Base-by-base conservation (phyloP, 306 rosid species). In the Gleditsia sinensis region DNA sequence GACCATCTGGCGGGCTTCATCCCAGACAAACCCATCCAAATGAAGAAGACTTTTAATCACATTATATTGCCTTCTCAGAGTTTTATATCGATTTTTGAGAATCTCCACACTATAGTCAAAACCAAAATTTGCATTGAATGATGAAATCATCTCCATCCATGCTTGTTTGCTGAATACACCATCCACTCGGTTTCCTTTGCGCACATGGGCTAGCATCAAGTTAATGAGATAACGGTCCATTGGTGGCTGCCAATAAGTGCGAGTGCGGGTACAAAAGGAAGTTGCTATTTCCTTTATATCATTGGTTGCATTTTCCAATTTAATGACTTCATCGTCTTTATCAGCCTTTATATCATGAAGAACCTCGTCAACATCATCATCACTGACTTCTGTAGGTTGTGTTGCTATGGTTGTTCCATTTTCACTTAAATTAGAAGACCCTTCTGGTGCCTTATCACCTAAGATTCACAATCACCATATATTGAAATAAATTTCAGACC, bases 11-110 rank as follows among this genome's bases (percentile, higher is more conserved):
- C 91, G 89, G 13, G 81, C 46, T 39, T 91, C 94, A 75, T 91
- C 97, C 97, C 97, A 89, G 74, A 56, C 74, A 82, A 91, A 91
- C 62, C 94, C 97, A 62, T 91, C 97, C 83, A 82, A 37, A 66
- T 74, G 79, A 69, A 91, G 88, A 30, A 91, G 89, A 72, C 55
- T 83, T 77, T 73, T 87, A 57, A 91, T 77, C 8, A 87, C 88
- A 69, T 82, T 87, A 62, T 83, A 87, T 63, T 89, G 94, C 81
- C 91, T 89, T 69, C 82, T 85, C 54, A 89, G 73, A 77, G 94
- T 91, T 77, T 91, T 91, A 76, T 91, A 79, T 40, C 97, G 81
- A 70, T 91, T 91, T 74, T 91, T 91, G 40, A 91, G 87, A 63
- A 83, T 86, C 75, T 89, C 97, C 80, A 82, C 75, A 77, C 80